Evolutionary conservation across 1,284 basidiomycete species (phyloP), one percentile per base, ranked within the genome.

Genomic region (Clitocybe nebularis): DNA sequence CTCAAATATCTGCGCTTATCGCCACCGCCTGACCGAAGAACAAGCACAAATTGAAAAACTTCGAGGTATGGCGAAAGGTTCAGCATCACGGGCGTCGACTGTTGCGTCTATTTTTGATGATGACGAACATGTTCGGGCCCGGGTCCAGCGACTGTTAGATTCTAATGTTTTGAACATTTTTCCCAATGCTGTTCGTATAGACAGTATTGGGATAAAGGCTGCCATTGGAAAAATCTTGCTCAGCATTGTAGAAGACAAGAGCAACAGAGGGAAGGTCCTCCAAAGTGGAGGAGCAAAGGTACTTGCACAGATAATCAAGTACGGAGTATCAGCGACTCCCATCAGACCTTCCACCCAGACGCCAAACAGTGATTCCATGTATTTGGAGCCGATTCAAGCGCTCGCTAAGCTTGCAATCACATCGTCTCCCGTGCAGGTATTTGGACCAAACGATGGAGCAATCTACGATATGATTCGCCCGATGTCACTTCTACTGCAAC

Each of bases 381-480:
- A 77, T 44, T 68, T 95, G 5, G 70, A 79, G 8, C 74, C 90
- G 0, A 75, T 91, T 21, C 95, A 98, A 61, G 93, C 93, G 0
- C 69, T 98, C 10, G 89, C 93, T 7, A 97, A 96, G 58, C 80
- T 99, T 22, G 73, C 89, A 38, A 98, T 99, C 56, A 94, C 94
- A 0, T 75, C 91, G 1, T 84, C 93, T 9, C 95, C 95, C 0
- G 64, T 89, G 1, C 82, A 93, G 46, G 85, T 98, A 22, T 96
- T 95, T 64, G 89, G 89, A 2, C 89, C 92, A 1, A 75, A 84
- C 51, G 73, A 81, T 26, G 83, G 85, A 2, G 79, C 79, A 2
- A 72, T 87, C n/a, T 78, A 84, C 53, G 89, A 94, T 58, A 81
- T 82, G 3, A 81, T 95, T 43, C 75, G 82, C 1, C 91, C 91